Evolutionary conservation across 1,139 yeast genomes (phyloP).

Genomic region (Dujonia santamariae): DNA sequence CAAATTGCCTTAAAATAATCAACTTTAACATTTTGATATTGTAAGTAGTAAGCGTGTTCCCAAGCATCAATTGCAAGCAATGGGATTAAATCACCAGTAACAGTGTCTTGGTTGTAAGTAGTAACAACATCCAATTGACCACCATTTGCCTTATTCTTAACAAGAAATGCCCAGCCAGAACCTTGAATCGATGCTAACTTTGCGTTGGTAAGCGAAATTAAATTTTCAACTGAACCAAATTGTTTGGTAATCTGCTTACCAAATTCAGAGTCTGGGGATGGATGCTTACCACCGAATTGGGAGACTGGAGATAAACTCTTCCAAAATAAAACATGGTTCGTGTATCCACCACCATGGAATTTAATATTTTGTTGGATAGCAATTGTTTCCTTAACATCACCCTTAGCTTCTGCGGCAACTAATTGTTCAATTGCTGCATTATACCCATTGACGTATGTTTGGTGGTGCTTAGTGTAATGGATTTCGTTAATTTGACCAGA

Average conservation of each 20-base stretch:
- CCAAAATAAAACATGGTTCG: conserved; percentile 88
- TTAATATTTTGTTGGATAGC: conserved; percentile 78
- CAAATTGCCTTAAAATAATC: conserved; percentile 96
- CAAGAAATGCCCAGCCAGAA: conserved; percentile 97
- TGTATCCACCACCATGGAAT: conserved; percentile 94
- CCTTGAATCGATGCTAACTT: conserved; percentile 94
- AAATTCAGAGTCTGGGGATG: conserved; percentile 55
- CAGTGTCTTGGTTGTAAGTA: conserved; percentile 89
- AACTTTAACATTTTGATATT: conserved; percentile 89
- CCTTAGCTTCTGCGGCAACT: conserved; percentile 63
- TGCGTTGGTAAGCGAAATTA: conserved; percentile 65
- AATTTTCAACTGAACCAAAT: conserved; percentile 75
- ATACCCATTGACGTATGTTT: conserved; percentile 87
- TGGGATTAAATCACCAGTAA: conserved; percentile 70
- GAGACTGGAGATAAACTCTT: conserved; percentile 82
- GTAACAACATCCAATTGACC: conserved; percentile 76
- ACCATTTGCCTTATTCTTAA: conserved; percentile 81
- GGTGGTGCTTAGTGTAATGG: conserved; percentile 93
- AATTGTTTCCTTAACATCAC: conserved; percentile 65
- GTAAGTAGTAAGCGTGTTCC: conserved; percentile 98
- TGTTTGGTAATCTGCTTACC: conserved; percentile 61
- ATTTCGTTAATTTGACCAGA: conserved; percentile 87
- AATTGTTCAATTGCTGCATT: conserved; percentile 80
- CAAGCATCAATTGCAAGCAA: conserved; percentile 95
- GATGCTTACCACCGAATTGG: conserved; percentile 84